phyloP scores from a whole-genome alignment of 768 basidiomycete genomes.

The Crassisporium funariophilum region DNA sequence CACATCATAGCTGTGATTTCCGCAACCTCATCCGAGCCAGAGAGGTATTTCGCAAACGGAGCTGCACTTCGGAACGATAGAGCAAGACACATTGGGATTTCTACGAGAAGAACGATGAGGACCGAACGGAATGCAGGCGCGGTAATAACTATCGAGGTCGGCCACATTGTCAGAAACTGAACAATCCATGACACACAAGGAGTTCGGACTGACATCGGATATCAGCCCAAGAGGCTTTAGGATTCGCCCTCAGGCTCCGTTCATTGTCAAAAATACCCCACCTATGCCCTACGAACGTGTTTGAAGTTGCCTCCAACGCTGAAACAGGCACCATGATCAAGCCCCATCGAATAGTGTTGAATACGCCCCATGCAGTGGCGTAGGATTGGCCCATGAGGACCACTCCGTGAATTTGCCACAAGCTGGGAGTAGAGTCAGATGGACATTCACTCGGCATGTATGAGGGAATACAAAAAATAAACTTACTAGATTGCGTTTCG shows the following conservation, averaged over 20 bases:
- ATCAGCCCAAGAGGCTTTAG: conserved; percentile 10
- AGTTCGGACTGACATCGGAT: conserved; percentile 8
- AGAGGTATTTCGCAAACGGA: conserved; percentile 26
- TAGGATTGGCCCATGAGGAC: conserved; percentile 24
- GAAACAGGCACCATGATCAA: conserved; percentile 26
- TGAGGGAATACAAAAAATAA: background rate
- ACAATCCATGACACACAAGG: background rate
- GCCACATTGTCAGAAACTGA: too few species aligned
- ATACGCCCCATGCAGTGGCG: conserved; percentile 28
- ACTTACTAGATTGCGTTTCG: conserved; percentile 24
- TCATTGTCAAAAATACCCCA: conserved; percentile 19
- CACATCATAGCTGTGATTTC: conserved; percentile 26
- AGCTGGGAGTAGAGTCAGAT: background rate
- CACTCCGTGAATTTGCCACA: conserved; percentile 26
- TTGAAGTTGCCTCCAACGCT: conserved; percentile 21
- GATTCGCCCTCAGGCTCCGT: background rate
- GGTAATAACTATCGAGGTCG: conserved; percentile 7
- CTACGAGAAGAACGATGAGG: conserved; percentile 16
- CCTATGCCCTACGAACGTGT: conserved; percentile 26
- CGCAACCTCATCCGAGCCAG: conserved; percentile 25
- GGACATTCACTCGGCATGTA: background rate
- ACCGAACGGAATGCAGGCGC: conserved; percentile 18
- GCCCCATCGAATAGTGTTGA: conserved; percentile 29
- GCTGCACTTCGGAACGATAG: conserved; percentile 19
- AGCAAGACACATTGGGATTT: conserved; percentile 20